Evolutionary conservation across 2,329 filamentous ascomycete genomes (phyloP).

Genomic region (Paraphoma chrysanthemicola): DNA sequence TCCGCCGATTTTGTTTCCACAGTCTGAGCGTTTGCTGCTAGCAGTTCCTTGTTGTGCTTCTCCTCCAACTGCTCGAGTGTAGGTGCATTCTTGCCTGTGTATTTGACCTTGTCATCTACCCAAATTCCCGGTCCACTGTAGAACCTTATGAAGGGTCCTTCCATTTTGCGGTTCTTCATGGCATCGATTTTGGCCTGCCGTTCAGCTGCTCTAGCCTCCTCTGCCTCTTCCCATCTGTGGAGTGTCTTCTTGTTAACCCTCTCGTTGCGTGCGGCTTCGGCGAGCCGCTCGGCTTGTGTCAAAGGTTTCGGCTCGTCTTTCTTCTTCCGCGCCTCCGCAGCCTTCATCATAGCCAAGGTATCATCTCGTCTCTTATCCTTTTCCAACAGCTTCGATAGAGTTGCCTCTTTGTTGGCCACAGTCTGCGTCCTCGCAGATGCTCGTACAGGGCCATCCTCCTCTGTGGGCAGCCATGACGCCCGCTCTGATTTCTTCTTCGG

Average conservation of each 20-base stretch:
- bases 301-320: constrained; percentile 79
- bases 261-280: constrained; percentile 83
- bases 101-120: constrained; percentile 75
- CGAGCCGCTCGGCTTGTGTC: constrained; percentile 85
- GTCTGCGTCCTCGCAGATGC: constrained; percentile 69
- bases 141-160: constrained; percentile 87
- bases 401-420: constrained; percentile 63
- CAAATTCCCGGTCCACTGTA: constrained; percentile 93
- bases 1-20: constrained; percentile 1
- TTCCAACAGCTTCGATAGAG: constrained; percentile 75
- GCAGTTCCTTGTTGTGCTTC: constrained; percentile 42
- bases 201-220: constrained; percentile 86
- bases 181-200: constrained; percentile 83
- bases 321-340: constrained; percentile 68
- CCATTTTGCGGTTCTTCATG: constrained; percentile 82
- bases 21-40: constrained; percentile 9
- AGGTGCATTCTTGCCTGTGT: constrained; percentile 62
- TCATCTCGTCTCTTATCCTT: constrained; percentile 74
- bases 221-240: constrained; percentile 92
- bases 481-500: constrained; percentile 75
- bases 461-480: constrained; percentile 71
- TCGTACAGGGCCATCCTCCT: constrained; percentile 66
- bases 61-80: constrained; percentile 46
- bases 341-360: constrained; percentile 70
- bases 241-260: constrained; percentile 87